Base-by-base conservation (phyloP, 129 eudicot genomes). In the Artemisia annua region DNA sequence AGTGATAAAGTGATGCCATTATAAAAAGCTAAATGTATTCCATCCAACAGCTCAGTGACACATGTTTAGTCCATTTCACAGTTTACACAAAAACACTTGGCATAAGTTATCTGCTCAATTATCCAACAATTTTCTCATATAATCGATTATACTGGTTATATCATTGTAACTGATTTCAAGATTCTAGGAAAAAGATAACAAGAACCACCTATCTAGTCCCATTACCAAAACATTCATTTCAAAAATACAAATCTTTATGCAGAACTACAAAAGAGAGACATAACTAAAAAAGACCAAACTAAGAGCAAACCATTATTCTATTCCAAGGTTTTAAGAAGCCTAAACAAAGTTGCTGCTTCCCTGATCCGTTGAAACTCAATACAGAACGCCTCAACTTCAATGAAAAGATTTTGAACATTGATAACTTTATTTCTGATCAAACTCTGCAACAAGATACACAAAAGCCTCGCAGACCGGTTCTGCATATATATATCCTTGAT, bases 401-500 rank as follows among this genome's bases (percentile, higher is more conserved):
- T 90, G 80, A 94, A 90, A 15, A 90, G 85, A 73, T 94, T 97
- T 49, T 94, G 92, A 70, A 94, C 98, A 30, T 93, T 93, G 51
- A 93, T n/a, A n/a, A n/a, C 89, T 79, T 93, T 93, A 74, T 89
- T 93, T 59, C 97, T 80, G 66, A 93, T 93, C 77, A 89, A 78
- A 81, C 98, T 93, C 82, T 87, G 97, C 65, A 92, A 73, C 67
- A 93, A 93, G 52, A 93, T 97, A 73, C 98, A 93, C 14, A 93
- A 95, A 26, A 89, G 83, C 68, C 98, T 83, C 82, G 89, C 98
- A 66, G 87, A 82, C 78, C 98, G 89, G 73, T 93, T 93, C 87
- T 89, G 98, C 98, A 93, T 93, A 76, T 93, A 93, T 79, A 87
- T 85, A 71, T 93, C 98, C 94, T 88, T 88, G 80, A 91, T 95